phyloP scores from a whole-genome alignment of 2,329 filamentous ascomycete genomes.

The Tolypocladium cylindrosporum region DNA sequence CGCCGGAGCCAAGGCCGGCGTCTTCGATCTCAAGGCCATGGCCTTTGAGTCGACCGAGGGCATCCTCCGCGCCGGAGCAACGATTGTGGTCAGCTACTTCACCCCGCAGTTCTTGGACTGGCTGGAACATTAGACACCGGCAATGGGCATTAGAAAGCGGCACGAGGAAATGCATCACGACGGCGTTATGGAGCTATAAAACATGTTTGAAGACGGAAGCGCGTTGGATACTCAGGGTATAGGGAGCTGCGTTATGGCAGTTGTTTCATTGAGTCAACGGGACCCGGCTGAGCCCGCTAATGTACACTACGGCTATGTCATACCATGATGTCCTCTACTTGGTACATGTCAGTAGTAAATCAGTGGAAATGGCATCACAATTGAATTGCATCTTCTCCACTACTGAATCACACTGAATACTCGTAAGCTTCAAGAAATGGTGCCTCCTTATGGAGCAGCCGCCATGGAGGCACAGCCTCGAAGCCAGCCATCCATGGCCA shows the following conservation, averaged over 20 bases:
- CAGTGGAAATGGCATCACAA: not conserved
- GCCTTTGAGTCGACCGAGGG: constrained; percentile 91
- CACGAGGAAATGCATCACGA: not conserved
- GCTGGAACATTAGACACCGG: constrained; percentile 38
- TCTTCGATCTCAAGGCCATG: constrained; percentile 92
- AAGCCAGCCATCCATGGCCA: not conserved
- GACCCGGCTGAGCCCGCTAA: not conserved
- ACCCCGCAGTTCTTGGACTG: constrained; percentile 69
- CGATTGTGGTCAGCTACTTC: constrained; percentile 90
- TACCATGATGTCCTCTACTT: not conserved
- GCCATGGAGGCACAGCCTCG: not conserved
- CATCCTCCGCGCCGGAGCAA: constrained; percentile 85
- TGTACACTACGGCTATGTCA: not conserved
- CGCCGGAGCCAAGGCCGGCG: constrained; percentile 86
- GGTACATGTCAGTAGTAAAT: not conserved
- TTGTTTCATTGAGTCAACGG: not conserved
- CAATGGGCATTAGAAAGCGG: not conserved
- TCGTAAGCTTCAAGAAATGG: not conserved
- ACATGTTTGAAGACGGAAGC: not conserved
- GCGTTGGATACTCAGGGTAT: not conserved
- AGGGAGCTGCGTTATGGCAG: not conserved
- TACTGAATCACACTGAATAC: not conserved
- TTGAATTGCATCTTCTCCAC: not conserved
- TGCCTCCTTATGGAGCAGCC: not conserved
- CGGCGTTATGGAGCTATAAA: not conserved